Percentiles rank a stretch among this genome's conserved stretches.
phyloP scores from a whole-genome alignment of 2,329 filamentous ascomycete genomes.

The Penicillium sp. region DNA sequence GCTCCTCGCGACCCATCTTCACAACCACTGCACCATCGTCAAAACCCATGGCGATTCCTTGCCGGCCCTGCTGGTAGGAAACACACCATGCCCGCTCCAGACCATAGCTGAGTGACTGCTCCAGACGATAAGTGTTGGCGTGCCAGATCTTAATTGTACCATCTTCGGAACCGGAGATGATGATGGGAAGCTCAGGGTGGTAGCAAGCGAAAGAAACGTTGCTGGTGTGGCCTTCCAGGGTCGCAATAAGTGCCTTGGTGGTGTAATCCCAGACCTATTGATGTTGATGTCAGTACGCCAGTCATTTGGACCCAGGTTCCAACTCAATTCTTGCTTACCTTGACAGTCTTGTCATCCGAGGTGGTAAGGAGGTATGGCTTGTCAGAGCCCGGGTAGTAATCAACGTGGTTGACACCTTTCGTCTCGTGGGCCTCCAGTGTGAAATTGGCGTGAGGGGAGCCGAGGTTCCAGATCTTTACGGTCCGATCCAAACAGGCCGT shows the following conservation, averaged over 20 bases:
- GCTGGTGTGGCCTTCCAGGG: slow-evolving; percentile 93
- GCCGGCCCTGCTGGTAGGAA: slow-evolving; percentile 90
- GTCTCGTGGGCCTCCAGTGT: slow-evolving; percentile 96
- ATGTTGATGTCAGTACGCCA: background rate
- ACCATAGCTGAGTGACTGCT: slow-evolving; percentile 95
- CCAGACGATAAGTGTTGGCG: slow-evolving; percentile 93
- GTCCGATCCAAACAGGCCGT: slow-evolving; percentile 95
- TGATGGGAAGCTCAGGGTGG: slow-evolving; percentile 94
- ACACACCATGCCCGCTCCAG: slow-evolving; percentile 98
- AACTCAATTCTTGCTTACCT: slow-evolving; percentile 52
- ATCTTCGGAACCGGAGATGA: slow-evolving; percentile 97
- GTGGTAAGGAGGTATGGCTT: slow-evolving; percentile 91
- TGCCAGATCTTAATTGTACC: slow-evolving; percentile 99
- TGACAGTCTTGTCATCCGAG: slow-evolving; percentile 94
- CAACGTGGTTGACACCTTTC: slow-evolving; percentile 97
- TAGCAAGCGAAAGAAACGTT: slow-evolving; percentile 99
- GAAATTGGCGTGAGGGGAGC: slow-evolving; percentile 92
- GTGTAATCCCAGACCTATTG: slow-evolving; percentile 87
- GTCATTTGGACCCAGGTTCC: background rate
- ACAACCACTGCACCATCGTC: slow-evolving; percentile 98
- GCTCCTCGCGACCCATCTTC: slow-evolving; percentile 96
- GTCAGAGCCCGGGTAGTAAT: slow-evolving; percentile 75
- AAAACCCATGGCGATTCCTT: slow-evolving; percentile 93
- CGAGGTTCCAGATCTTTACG: slow-evolving; percentile 97
- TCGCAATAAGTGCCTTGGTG: slow-evolving; percentile 95